Evolutionary conservation across 2,329 filamentous ascomycete genomes (phyloP), one percentile per base, ranked within the genome.

Genomic region (Plectosphaerella sp.): DNA sequence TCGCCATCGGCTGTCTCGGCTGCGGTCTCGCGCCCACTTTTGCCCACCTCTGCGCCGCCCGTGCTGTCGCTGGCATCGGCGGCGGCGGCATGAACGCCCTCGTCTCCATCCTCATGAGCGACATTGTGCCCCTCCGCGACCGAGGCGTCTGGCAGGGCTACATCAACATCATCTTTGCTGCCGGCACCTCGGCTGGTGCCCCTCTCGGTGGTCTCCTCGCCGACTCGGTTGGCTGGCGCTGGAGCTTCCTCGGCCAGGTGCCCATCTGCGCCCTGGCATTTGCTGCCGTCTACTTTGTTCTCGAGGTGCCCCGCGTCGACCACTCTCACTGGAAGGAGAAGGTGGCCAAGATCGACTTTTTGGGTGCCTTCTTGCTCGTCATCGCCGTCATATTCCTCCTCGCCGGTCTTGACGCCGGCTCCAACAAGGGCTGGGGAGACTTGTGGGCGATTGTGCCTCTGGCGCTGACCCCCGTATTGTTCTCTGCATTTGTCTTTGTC

Each of bases 171-270:
- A 76, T 91, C 47, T 91, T 80, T 60, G 86, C 86, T 0, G 69
- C 75, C 16, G 89, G 88, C n/a, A 79, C 86, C 4, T 81, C 83
- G 5, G 75, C 78, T 5, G 89, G 89, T 3, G 88, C 84, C 5
- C 87, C 88, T 0, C 58, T 93, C 0, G 89, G 82, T 57, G 88
- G 89, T 3, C 65, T 89, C 7, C 66, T 91, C n/a, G 82, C 87
- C 0, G 88, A 91, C 65, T 81, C 76, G 5, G 77, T 91, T 49
- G 87, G 88, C 35, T 91, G 88, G 88, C 74, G 88, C 58, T 91
- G 87, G 84, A 83, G 43, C 0, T 93, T 94, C 62, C 66, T 89
- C 12, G 76, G 76, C 3, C 89, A 93, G 64, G 80, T 82, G 0
- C 89, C 89, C 2, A 64, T 91, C 5, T 88, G 87, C 54, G 63